A percentile compares a stretch with the other conserved stretches of the same genome.
These are phyloP conservation scores for Phoenix dactylifera DNA, from an alignment of 176 grass and related monocot genomes.

Conservation along the genomic window DNA sequence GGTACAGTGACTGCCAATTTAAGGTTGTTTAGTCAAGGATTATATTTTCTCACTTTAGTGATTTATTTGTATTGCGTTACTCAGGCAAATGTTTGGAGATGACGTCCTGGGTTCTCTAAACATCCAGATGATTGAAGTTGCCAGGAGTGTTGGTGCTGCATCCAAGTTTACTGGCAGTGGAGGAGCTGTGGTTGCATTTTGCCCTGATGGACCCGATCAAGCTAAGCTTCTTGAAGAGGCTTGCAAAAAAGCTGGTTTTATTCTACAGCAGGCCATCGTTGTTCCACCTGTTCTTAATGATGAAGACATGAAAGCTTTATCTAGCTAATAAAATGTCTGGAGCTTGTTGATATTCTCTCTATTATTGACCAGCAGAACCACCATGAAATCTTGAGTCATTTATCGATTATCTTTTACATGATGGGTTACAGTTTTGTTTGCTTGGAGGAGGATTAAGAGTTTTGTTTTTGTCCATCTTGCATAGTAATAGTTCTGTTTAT, in stretches of 20 bases:
- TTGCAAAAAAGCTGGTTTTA: constrained; percentile 43
- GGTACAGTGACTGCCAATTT: no score
- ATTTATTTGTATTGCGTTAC: not conserved
- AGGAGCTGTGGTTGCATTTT: constrained; percentile 52
- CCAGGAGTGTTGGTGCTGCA: constrained; percentile 44
- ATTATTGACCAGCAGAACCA: no score
- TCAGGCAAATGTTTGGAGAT: constrained; percentile 86
- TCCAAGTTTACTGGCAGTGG: constrained; percentile 77
- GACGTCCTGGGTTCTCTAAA: constrained; percentile 53
- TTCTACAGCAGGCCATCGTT: constrained; percentile 32
- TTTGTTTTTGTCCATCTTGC: no score
- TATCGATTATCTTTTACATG: no score
- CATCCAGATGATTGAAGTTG: constrained; percentile 75
- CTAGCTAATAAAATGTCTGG: constrained; percentile 1
- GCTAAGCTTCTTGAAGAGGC: constrained; percentile 26
- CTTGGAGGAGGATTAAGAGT: no score
- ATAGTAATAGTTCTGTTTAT: no score
- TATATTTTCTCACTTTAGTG: not conserved
- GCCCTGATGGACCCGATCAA: constrained; percentile 38
- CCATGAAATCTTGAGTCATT: no score
- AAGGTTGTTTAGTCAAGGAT: no score
- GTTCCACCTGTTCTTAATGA: constrained; percentile 25
- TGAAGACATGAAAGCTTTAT: constrained; percentile 28
- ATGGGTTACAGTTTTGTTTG: no score
- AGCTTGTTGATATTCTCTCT: no score